Evolutionary conservation across 1,139 yeast species (phyloP).

Genomic region (Meyerozyma athensensis): DNA sequence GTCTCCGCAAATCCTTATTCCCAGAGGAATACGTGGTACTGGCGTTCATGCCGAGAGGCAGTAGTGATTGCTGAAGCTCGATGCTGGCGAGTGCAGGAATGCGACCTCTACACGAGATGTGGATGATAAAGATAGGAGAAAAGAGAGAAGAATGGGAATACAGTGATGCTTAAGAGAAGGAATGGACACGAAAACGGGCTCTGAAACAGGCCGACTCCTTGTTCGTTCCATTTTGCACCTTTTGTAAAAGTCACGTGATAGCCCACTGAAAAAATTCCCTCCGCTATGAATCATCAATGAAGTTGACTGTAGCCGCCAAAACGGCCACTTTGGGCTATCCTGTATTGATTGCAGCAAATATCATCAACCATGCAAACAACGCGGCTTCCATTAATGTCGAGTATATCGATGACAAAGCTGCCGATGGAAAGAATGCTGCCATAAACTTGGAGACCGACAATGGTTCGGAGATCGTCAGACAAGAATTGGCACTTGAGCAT

Average conservation of each 20-base stretch:
- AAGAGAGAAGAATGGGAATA: too few relatives aligned
- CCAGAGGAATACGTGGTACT: background rate
- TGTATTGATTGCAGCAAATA: conserved; percentile 72
- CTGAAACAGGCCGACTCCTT: background rate
- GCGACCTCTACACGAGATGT: too few relatives aligned
- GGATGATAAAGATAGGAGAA: too few relatives aligned
- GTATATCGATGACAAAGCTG: conserved; percentile 59
- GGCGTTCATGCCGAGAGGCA: background rate
- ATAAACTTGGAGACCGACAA: conserved; percentile 42
- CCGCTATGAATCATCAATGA: background rate
- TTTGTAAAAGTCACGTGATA: background rate
- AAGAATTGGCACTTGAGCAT: conserved; percentile 38
- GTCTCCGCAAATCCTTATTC: conserved; percentile 25
- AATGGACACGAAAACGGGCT: background rate
- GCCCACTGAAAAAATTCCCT: background rate
- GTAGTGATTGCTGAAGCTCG: background rate
- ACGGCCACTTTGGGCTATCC: conserved; percentile 80
- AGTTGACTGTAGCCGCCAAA: conserved; percentile 73
- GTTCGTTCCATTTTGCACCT: background rate
- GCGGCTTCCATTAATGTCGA: conserved; percentile 54
- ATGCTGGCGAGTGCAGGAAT: background rate
- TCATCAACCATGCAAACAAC: conserved; percentile 53
- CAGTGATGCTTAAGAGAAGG: background rate
- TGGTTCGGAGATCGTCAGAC: conserved; percentile 41
- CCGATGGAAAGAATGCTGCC: conserved; percentile 32